Conservation (phyloP, 1,284 basidiomycete genomes). For the Cryptococcus sp. region DNA sequence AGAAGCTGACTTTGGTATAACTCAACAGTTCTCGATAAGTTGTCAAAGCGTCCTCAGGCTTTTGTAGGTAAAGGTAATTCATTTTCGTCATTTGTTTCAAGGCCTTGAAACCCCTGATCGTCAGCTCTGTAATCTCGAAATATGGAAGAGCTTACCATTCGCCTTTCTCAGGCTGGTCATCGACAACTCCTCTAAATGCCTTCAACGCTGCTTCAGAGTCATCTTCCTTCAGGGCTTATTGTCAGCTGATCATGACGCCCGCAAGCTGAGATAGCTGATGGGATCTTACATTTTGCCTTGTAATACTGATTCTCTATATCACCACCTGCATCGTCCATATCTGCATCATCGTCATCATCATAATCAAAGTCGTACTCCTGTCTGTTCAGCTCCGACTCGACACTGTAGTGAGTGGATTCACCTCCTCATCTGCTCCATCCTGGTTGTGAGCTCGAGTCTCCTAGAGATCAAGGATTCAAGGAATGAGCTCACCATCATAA, state of each 20-base stretch:
- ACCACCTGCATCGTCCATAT: slow-evolving; percentile 63
- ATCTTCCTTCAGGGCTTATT: slow-evolving; percentile 81
- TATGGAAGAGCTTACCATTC: slow-evolving; percentile 65
- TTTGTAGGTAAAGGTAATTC: slow-evolving; percentile 71
- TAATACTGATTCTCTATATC: slow-evolving; percentile 99
- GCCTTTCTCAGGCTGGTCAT: slow-evolving; percentile 82
- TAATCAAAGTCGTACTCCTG: slow-evolving; percentile 98
- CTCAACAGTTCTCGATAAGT: slow-evolving; percentile 80
- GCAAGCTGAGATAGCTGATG: too few species aligned
- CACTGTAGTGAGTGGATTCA: slow-evolving; percentile 11
- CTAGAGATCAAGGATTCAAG: too few species aligned
- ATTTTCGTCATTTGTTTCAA: slow-evolving; percentile 97
- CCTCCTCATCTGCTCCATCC: slow-evolving; percentile 49
- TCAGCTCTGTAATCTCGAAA: slow-evolving; percentile 8
- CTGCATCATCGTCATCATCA: slow-evolving; percentile 76
- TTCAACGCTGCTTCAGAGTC: slow-evolving; percentile 82
- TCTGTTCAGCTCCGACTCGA: not conserved
- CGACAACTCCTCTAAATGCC: slow-evolving; percentile 80
- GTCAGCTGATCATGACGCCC: not conserved
- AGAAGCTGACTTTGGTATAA: slow-evolving; percentile 68
- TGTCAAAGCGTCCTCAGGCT: slow-evolving; percentile 76
- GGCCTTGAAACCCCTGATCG: slow-evolving; percentile 91
- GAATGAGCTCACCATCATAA: slow-evolving; percentile 48
- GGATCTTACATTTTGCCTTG: slow-evolving; percentile 78
- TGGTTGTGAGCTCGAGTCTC: slow-evolving; percentile 21